Conservation (phyloP, 805 yeast species). For the Debaryomyces prosopidis region DNA sequence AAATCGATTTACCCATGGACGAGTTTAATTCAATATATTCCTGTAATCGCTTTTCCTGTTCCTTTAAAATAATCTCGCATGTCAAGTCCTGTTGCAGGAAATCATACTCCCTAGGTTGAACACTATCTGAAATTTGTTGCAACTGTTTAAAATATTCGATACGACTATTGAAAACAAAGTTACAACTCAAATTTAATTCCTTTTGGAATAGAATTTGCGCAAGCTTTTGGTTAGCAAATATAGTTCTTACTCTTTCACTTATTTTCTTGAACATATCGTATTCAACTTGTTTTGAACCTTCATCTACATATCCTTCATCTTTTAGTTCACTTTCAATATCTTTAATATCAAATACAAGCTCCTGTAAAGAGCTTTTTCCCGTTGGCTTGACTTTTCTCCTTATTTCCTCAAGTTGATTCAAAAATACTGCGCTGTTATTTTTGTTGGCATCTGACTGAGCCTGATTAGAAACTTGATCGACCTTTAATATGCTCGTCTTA, state of each 20-base stretch:
- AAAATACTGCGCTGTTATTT: constrained; percentile 25
- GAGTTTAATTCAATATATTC: background rate
- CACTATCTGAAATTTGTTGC: constrained; percentile 84
- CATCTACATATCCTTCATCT: constrained; percentile 16
- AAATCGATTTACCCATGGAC: constrained; percentile 28
- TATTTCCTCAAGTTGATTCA: constrained; percentile 21
- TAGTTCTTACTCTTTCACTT: constrained; percentile 21
- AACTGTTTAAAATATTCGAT: constrained; percentile 80
- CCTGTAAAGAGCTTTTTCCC: constrained; percentile 33
- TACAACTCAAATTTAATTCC: constrained; percentile 52
- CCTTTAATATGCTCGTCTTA: constrained; percentile 15
- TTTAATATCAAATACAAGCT: constrained; percentile 27
- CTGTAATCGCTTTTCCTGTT: background rate
- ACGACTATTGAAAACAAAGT: constrained; percentile 74
- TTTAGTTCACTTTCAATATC: constrained; percentile 25
- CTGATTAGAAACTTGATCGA: constrained; percentile 18
- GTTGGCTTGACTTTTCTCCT: constrained; percentile 28
- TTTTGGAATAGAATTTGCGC: constrained; percentile 41
- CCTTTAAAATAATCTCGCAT: background rate
- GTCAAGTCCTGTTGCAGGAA: constrained; percentile 18
- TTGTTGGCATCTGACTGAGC: constrained; percentile 24
- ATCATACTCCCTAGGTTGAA: constrained; percentile 39
- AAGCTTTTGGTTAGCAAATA: constrained; percentile 46
- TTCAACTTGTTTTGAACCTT: constrained; percentile 15
- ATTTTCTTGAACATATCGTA: constrained; percentile 19